phyloP scores from a whole-genome alignment of 2,329 filamentous ascomycete species.

The Alternaria novae-zelandiae region DNA sequence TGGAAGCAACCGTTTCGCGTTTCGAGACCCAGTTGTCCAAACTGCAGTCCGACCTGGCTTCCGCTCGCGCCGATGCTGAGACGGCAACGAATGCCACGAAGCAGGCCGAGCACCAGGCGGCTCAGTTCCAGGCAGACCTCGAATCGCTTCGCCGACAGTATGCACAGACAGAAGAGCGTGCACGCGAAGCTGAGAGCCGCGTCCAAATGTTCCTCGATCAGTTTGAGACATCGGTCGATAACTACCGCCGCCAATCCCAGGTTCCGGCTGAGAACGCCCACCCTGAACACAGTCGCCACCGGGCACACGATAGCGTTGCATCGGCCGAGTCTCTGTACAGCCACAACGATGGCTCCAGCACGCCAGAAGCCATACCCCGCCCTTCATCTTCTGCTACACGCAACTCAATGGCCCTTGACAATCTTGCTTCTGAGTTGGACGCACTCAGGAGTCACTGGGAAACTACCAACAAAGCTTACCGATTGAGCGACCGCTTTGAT shows the following conservation, averaged over 20 bases:
- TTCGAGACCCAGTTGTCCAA: slow-evolving; percentile 75
- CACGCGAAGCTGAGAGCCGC: slow-evolving; percentile 88
- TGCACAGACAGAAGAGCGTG: slow-evolving; percentile 77
- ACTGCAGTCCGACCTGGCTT: slow-evolving; percentile 72
- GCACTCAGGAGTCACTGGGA: slow-evolving; percentile 92
- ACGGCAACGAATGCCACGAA: slow-evolving; percentile 57
- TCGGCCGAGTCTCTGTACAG: slow-evolving; percentile 60
- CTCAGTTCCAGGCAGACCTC: slow-evolving; percentile 70
- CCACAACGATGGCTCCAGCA: slow-evolving; percentile 46
- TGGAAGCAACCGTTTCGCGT: slow-evolving; percentile 68
- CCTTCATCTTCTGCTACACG: slow-evolving; percentile 49
- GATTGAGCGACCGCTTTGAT: slow-evolving; percentile 87
- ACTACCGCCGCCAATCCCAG: slow-evolving; percentile 80
- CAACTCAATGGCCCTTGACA: slow-evolving; percentile 79
- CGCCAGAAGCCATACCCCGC: slow-evolving; percentile 39
- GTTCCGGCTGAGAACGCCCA: slow-evolving; percentile 43
- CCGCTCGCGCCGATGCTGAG: slow-evolving; percentile 73
- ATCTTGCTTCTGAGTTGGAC: slow-evolving; percentile 89
- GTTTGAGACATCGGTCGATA: slow-evolving; percentile 91
- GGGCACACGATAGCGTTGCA: slow-evolving; percentile 66
- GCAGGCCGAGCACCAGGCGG: slow-evolving; percentile 62
- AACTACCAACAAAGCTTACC: slow-evolving; percentile 92
- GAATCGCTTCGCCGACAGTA: slow-evolving; percentile 87
- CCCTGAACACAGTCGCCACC: slow-evolving; percentile 46
- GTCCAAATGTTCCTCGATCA: slow-evolving; percentile 93